Conservation (phyloP, 129 eudicot genomes). For the Tagetes patula region DNA sequence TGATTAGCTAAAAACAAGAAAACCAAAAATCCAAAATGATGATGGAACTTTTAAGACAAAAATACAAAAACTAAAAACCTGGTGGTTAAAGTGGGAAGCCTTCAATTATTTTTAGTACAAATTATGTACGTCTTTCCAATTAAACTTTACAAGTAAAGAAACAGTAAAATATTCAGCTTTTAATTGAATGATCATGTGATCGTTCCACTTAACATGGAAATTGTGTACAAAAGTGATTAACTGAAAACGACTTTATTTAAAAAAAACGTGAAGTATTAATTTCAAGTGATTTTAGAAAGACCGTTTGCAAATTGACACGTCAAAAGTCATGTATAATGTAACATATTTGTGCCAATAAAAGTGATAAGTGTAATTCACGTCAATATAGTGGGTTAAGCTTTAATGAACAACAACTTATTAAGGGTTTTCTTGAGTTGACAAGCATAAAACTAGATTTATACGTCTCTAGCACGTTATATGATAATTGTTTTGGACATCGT, state of each 20-base stretch:
- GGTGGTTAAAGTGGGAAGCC: too few species aligned
- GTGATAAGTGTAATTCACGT: constrained; percentile 22
- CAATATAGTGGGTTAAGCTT: constrained; percentile 6
- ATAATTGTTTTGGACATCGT: too few species aligned
- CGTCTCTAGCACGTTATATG: too few species aligned
- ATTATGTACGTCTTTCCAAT: neutral
- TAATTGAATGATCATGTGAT: constrained; percentile 20
- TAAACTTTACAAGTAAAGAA: neutral
- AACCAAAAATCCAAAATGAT: too few species aligned
- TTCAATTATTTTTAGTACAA: neutral
- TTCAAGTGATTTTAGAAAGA: constrained; percentile 4
- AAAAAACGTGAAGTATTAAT: constrained; percentile 3
- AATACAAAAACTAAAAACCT: too few species aligned
- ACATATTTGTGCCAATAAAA: constrained; percentile 4
- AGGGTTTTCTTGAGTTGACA: neutral
- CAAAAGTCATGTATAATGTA: constrained; percentile 1
- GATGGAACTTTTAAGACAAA: too few species aligned
- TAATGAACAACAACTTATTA: neutral
- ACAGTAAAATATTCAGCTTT: constrained; percentile 12
- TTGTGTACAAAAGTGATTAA: constrained; percentile 18
- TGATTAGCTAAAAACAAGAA: too few species aligned
- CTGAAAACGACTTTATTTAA: constrained; percentile 9
- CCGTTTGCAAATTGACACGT: constrained; percentile 23
- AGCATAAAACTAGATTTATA: neutral
- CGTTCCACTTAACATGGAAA: constrained; percentile 23